Base-by-base conservation (phyloP, 2,329 filamentous ascomycete species). In the Macroventuria anomochaeta region DNA sequence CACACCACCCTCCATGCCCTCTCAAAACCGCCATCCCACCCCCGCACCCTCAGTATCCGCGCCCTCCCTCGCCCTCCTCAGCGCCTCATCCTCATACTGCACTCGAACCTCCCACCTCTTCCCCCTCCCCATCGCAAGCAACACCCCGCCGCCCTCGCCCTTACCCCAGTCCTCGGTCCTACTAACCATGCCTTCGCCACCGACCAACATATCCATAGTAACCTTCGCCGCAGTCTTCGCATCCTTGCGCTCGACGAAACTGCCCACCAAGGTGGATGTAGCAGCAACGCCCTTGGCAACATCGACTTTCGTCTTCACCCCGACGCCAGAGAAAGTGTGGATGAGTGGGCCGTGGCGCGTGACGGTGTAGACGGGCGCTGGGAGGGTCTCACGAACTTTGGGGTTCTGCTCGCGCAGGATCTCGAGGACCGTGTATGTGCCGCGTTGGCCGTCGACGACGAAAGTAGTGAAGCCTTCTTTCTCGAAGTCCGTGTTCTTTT, bases 51-150 rank as follows among this genome's bases (percentile, higher is more conserved):
- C 50, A 15, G 18, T 20, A 18, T 47, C 50, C 11, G 42, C 42
- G 1, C 47, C 47, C 41, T 60, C 56, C 55, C 39, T 56, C 3
- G 59, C 62, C 43, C 48, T 53, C 20, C 34, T 53, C 23, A 63
- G 15, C 18, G 47, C 48, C 54, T 65, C 47, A 34, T 60, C 58
- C 28, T 63, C 58, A 54, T 66, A 67, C 46, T 38, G 8, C 4
- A 67, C 50, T 25, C 34, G 59, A 6, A 64, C 61, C 51, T 64
- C 61, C 64, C 64, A 67, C 43, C 52, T 50, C 15, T 5, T 44
- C 21, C 15, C 41, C 7, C 28, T 8, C 17, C 33, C 50, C 58
- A 66, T 61, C 11, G 52, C 59, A 41, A 67, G 55, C 46, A 67
- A 11, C 31, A 66, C 18, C 1, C 59, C 61, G 1, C 56, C 53